Evolutionary conservation across 805 yeast species (phyloP).

Genomic region (Candida silvicultrix): DNA sequence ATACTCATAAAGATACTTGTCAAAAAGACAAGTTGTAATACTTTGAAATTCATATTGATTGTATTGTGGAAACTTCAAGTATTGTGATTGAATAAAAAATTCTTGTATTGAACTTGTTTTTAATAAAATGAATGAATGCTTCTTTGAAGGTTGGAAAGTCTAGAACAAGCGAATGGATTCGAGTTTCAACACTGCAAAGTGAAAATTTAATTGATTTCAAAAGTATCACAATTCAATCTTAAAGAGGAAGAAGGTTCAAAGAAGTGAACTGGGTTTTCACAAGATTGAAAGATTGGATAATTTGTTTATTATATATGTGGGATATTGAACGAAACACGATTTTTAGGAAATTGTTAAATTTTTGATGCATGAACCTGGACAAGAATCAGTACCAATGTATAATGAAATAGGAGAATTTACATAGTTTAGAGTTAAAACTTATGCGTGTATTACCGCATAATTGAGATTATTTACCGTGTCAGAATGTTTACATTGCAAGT

Average conservation of each 20-base stretch:
- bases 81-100: too few species aligned
- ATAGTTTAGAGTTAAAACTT: neutral
- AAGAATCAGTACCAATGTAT: neutral
- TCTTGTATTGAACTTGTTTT: neutral
- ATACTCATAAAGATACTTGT: neutral
- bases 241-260: neutral
- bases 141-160: neutral
- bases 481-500: neutral
- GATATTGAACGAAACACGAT: neutral
- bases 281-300: neutral
- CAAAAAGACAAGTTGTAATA: neutral
- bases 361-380: neutral
- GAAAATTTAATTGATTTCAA: neutral
- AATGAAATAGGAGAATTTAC: neutral
- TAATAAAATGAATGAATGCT: neutral
- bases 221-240: neutral
- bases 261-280: neutral
- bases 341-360: too few species aligned
- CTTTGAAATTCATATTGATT: neutral
- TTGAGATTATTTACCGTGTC: neutral
- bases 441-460: neutral
- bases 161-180: neutral
- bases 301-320: neutral
- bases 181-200: neutral
- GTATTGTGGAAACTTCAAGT: neutral